A percentile compares a stretch with the other conserved stretches of the same genome.
Evolutionary conservation across 345 rosid genomes (phyloP).

Genomic region (thale cress (Arabidopsis thaliana)): TAIR10.1 NC_003070.9:18290501-18291000

Average conservation of each 20-base stretch:
- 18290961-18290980: slow-evolving; percentile 37
- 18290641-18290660: background rate
- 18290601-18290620: too few relatives aligned
- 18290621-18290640: background rate
- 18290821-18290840: slow-evolving; percentile 29
- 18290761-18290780: background rate
- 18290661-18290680: background rate
- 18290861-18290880: background rate
- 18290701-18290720: background rate
- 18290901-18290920: background rate
- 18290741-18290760: background rate
- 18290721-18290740: background rate
- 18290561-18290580: too few relatives aligned
- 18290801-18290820: slow-evolving; percentile 14
- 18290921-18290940: slow-evolving; percentile 42
- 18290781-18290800: slow-evolving; percentile 30
- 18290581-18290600: too few relatives aligned
- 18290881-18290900: background rate
- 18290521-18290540: too few relatives aligned
- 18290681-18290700: background rate
- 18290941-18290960: slow-evolving; percentile 44
- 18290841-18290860: slow-evolving; percentile 39
- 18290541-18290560: too few relatives aligned
- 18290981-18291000: slow-evolving; percentile 49
- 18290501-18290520: too few relatives aligned